Percentiles rank a stretch among this genome's conserved stretches.
phyloP scores from a whole-genome alignment of 31 red algal species.

The Porphyra umbilicalis region DNA sequence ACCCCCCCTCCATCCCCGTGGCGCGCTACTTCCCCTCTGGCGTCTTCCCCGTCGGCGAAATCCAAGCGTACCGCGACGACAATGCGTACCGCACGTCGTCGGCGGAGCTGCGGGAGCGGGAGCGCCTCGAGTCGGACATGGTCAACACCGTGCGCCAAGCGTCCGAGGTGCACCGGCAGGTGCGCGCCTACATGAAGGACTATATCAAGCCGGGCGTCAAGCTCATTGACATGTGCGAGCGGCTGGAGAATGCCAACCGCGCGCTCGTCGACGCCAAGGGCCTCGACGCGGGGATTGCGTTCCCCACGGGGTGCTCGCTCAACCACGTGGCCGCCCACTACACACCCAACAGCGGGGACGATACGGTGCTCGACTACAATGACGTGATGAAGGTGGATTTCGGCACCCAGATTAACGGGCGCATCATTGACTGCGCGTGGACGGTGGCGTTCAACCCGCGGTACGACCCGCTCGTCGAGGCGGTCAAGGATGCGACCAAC shows the following conservation, averaged over 20 bases:
- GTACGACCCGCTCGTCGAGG: constrained; percentile 83
- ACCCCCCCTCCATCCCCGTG: constrained; percentile 77
- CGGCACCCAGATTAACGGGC: constrained; percentile 90
- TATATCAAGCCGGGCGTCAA: constrained; percentile 91
- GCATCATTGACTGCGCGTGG: constrained; percentile 95
- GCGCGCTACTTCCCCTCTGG: constrained; percentile 47
- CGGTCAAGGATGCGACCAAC: constrained; percentile 86
- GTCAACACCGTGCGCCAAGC: constrained; percentile 69
- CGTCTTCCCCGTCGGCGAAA: constrained; percentile 77
- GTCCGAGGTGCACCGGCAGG: constrained; percentile 87
- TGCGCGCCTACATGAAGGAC: constrained; percentile 77
- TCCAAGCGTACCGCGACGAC: constrained; percentile 73
- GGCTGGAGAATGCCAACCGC: constrained; percentile 82
- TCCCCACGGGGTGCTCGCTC: constrained; percentile 97
- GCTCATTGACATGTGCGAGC: constrained; percentile 97
- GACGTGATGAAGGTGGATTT: constrained; percentile 99
- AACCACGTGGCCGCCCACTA: constrained; percentile 99
- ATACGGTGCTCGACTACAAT: constrained; percentile 68
- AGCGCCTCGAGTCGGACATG: constrained; percentile 77
- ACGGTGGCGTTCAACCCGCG: constrained; percentile 89
- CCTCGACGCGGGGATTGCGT: constrained; percentile 83
- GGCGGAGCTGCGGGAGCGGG: constrained; percentile 77
- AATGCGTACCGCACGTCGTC: constrained; percentile 81
- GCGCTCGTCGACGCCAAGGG: constrained; percentile 74
- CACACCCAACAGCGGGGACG: constrained; percentile 93